Base-by-base conservation (phyloP, 345 rosid species). In the Aquilaria yunnanensis region DNA sequence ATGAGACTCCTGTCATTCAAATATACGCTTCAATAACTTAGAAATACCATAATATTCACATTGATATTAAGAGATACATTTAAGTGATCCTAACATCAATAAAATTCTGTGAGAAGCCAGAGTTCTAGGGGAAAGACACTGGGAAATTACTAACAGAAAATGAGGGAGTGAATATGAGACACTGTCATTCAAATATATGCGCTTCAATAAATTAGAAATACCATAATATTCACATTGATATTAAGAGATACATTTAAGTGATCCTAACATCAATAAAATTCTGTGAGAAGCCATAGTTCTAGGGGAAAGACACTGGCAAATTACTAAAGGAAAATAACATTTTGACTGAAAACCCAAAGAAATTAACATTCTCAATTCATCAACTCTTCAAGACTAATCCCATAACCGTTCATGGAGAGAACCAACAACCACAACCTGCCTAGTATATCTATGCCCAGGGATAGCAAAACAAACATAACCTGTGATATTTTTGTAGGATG, bases 141-240 rank as follows among this genome's bases (percentile, higher is more conserved):
- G 8, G 8, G 7, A 37, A 37, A 37, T 3, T 7, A 7, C 43
- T 37, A 37, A 37, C 23, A 23, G 23, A 23, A 23, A 23, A 89
- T 70, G 62, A 95, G 85, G 31, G 99, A 95, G 77, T 91, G 99
- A 66, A 89, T 89, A 72, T 95, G 99, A 46, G 99, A 95, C 79
- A 98, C 99, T 95, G 87, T 54, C 71, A 67, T 66, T 65, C 58
- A 73, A 52, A 56, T 59, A 50, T 46, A 47, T 23, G 23, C 34
- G 50, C 32, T 6, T 30, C 23, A 54, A 51, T 47, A 63, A 53
- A 31, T 50, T 67, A 31, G 23, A 59, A 56, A 29, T 14, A 23
- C 23, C 23, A 23, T 23, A 23, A 23, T 23, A 23, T 23, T 23
- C 23, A 23, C 23, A 23, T 23, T 23, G 23, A 23, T 23, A 23